Evolutionary conservation across 768 basidiomycete genomes (phyloP), one percentile per base, ranked within the genome.

Genomic region (Sarcomyxa edulis): DNA sequence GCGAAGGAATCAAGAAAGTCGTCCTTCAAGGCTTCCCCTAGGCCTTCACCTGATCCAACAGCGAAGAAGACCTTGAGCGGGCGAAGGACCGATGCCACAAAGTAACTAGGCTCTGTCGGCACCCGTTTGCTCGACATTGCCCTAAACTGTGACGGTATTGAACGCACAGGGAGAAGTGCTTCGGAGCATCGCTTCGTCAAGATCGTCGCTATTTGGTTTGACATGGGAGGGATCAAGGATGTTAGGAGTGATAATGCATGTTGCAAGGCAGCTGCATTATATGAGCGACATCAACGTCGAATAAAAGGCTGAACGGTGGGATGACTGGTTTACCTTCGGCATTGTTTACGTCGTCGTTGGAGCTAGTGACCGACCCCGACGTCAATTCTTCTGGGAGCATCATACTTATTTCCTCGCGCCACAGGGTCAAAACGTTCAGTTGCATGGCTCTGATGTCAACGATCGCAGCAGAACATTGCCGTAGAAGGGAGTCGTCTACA

Each of bases 111-210:
- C 52, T 87, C 87, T 10, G 70, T 74, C 1, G 89, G 81, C 44
- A 68, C 62, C 4, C 77, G 76, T 54, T 82, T 81, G 58, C 74
- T 78, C 36, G 84, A 75, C 81, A 83, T 82, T 11, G 88, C 88
- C 37, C 94, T 75, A 50, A 94, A 88, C 50, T 97, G 93, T 1
- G 86, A 83, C 1, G 91, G 90, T 52, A 97, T 87, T 0, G 87
- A 84, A 33, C 88, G 76, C 42, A 97, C 87, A 10, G 85, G 80
- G 21, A 83, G 74, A 30, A 98, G 73, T 6, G 82, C 78, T 47
- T 96, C 94, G 44, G 80, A 84, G 48, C 86, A 91, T n/a, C 90
- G 78, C 43, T 76, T 74, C 12, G 77, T 77, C 19, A 98, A 65
- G 37, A 95, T 81, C 8, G 65, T 53, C 18, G 85, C 58, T 39